phyloP scores from a whole-genome alignment of 352 stramenopile species.

The Phytophthora macrochlamydospora region DNA sequence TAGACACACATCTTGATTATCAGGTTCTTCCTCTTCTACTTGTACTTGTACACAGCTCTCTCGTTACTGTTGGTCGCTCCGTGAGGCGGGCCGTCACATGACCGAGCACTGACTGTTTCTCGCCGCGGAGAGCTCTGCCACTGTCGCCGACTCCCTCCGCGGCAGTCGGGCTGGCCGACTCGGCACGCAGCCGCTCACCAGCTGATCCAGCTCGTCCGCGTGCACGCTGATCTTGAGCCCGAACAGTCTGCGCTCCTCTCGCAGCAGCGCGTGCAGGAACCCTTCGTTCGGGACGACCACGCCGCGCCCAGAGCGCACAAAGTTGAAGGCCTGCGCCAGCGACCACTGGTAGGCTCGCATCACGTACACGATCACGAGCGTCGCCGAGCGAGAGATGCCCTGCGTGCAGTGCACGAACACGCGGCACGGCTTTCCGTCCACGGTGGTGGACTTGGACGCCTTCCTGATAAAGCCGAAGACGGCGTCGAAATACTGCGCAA shows the following conservation, averaged over 20 bases:
- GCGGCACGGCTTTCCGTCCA: slow-evolving; percentile 29
- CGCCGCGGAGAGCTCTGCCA: background rate
- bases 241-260: slow-evolving; percentile 57
- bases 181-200: slow-evolving; percentile 46
- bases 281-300: slow-evolving; percentile 70
- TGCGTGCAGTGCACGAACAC: slow-evolving; percentile 80
- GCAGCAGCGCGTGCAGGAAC: slow-evolving; percentile 53
- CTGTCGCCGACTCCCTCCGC: background rate
- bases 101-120: slow-evolving; percentile 23
- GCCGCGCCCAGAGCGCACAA: slow-evolving; percentile 44
- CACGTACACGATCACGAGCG: slow-evolving; percentile 72
- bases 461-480: slow-evolving; percentile 55
- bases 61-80: background rate
- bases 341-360: slow-evolving; percentile 65
- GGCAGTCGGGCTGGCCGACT: slow-evolving; percentile 29
- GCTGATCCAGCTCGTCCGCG: slow-evolving; percentile 55
- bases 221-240: slow-evolving; percentile 47
- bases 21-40: background rate
- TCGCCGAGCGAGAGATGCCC: slow-evolving; percentile 71
- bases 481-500: slow-evolving; percentile 48
- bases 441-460: slow-evolving; percentile 20
- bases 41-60: background rate
- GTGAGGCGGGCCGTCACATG: slow-evolving; percentile 19
- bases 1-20: background rate
- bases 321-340: slow-evolving; percentile 70